Base-by-base conservation (phyloP, 1,284 basidiomycete species). In the Microbotryum saponariae region DNA sequence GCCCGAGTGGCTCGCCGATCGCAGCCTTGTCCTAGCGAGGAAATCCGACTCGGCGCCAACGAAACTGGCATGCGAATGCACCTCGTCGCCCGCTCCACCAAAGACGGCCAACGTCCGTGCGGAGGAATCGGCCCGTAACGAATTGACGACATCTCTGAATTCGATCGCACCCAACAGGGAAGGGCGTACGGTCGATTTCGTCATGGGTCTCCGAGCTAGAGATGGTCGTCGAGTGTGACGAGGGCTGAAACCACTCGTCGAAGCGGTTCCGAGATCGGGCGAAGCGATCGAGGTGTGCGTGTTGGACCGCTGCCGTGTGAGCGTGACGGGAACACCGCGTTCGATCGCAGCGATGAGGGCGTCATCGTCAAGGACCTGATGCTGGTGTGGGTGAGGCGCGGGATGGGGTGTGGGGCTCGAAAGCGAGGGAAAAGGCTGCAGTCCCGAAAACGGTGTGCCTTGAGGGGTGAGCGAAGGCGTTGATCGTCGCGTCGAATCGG, bases 161-260 rank as follows among this genome's bases (percentile, higher is more conserved):
- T 97, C 93, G 57, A 97, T 83, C 0, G 93, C 92, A 10, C 92
- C 89, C 3, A 96, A 82, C 2, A 97, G 82, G 7, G 91, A 94
- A 4, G 68, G 66, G 2, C 71, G 65, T 7, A 65, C 63, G 25
- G 29, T 55, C 48, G 55, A 58, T 7, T 45, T 49, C 25, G 31
- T 47, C 20, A 51, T 54, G 16, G 54, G 37, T 18, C 20, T 51
- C 10, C 53, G 56, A 7, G 63, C 55, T 12, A 56, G 59, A 5
- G 55, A 58, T 8, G 51, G 63, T 14, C 25, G 51, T 5, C 47
- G 66, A 6, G n/a, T 46, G 50, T 54, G 61, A 23, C n/a, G 29
- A 51, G 46, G 54, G 29, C 27, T 59, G n/a, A 45, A 47, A 6
- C 46, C 56, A 8, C 45, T 56, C 10, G 46, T 6, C 56, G 31